Base-by-base conservation (phyloP, 192 early-diverging fungal genomes). In the Lobosporangium transversale region DNA sequence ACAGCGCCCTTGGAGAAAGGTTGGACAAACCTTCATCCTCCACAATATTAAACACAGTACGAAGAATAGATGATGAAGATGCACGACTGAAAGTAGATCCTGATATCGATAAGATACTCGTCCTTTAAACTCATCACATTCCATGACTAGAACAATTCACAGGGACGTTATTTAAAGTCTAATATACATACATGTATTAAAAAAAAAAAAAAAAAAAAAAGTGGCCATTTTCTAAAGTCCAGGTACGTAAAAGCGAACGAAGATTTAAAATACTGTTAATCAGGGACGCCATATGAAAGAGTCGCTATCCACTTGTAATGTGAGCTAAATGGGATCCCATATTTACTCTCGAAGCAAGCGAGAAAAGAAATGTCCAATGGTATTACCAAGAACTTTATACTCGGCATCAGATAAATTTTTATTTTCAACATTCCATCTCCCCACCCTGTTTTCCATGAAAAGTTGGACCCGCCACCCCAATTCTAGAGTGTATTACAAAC, bases 341-440 rank as follows among this genome's bases (percentile, higher is more conserved):
- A 60, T 2, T 85, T 75, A 0, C 71, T 63, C 49, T 85, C 67
- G 47, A 79, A 70, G 36, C 68, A 54, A 0, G 30, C 90, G 85
- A 23, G 97, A 80, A 2, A 98, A 71, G 8, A 93, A 94, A 42
- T 83, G 81, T 68, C 97, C 96, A 7, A 95, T 98, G 21, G 94
- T 88, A 82, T 98, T 94, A 24, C 96, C 96, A 31, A 82, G 69
- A 48, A 89, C 78, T 10, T 47, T 79, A 29, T 93, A 87, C 51
- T 92, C 86, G 0, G 18, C n/a, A 15, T 58, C 6, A 17, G 92
- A 84, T 62, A 87, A 36, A 11, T 78, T 36, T 24, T 68, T 51
- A 2, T 84, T 73, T n/a, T 73, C 74, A 26, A 60, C 58, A 35
- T 91, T 88, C 37, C 37, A 40, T 40, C 37, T 40, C 37, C 14